These are phyloP conservation scores for Russula virescens DNA, from an alignment of 768 basidiomycete genomes.

Conservation along the genomic window DNA sequence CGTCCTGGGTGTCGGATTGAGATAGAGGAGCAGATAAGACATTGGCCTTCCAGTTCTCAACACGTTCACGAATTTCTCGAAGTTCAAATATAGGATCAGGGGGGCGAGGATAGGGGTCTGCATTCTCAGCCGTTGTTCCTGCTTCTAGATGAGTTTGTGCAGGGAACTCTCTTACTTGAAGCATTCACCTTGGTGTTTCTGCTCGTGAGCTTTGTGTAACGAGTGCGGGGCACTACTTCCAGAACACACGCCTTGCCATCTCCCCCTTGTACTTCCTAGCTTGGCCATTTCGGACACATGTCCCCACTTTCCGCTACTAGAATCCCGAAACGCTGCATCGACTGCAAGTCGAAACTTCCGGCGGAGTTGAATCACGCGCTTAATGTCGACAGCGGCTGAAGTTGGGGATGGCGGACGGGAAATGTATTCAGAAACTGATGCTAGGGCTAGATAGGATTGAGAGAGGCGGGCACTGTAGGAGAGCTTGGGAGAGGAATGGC, in stretches of 20 bases:
- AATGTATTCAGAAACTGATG: constrained; percentile 11
- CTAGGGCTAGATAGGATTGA: constrained; percentile 10
- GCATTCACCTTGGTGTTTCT: constrained; percentile 11
- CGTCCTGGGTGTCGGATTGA: not conserved
- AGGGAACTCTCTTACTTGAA: not conserved
- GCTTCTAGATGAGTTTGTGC: constrained; percentile 1
- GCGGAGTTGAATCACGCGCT: constrained; percentile 5
- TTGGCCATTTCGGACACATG: constrained; percentile 20
- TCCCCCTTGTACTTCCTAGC: constrained; percentile 18
- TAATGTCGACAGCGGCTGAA: constrained; percentile 1
- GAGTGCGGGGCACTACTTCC: constrained; percentile 4
- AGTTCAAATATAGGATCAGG: not conserved
- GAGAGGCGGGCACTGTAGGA: constrained; percentile 14
- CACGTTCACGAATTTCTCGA: constrained; percentile 10
- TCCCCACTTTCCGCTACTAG: constrained; percentile 19
- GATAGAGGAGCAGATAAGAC: constrained; percentile 6
- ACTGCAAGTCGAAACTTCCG: constrained; percentile 17
- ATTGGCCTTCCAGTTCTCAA: constrained; percentile 15
- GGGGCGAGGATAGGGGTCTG: constrained; percentile 13
- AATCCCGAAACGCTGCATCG: constrained; percentile 10
- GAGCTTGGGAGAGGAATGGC: not conserved
- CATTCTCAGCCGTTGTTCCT: constrained; percentile 1
- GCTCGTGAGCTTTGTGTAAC: not conserved
- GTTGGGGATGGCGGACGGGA: constrained; percentile 12
- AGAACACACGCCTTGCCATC: constrained; percentile 19